These are phyloP conservation scores for Paramyrothecium sp. DNA, from an alignment of 2,329 filamentous ascomycete species.

Conservation along the genomic window DNA sequence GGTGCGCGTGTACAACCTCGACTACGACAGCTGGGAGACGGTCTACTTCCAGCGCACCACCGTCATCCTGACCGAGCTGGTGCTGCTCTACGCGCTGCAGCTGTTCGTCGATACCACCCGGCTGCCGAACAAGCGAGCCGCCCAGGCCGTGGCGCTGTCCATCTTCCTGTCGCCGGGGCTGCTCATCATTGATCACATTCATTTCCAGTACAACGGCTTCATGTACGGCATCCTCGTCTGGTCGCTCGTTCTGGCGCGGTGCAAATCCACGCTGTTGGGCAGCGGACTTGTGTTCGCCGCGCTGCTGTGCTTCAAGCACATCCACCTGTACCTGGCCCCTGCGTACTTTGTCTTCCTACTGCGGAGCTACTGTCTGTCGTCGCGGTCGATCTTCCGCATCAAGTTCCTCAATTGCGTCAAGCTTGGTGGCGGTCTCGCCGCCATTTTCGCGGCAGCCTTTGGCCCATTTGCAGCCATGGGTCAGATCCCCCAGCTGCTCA, in stretches of 20 bases:
- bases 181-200: constrained; percentile 96
- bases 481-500: constrained; percentile 81
- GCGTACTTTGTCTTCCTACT: constrained; percentile 94
- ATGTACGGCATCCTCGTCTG: constrained; percentile 88
- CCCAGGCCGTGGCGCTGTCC: constrained; percentile 84
- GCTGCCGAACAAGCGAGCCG: constrained; percentile 64
- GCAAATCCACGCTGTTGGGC: constrained; percentile 69
- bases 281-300: constrained; percentile 83
- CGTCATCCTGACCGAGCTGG: constrained; percentile 80
- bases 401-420: constrained; percentile 79
- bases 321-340: constrained; percentile 93
- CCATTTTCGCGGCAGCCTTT: constrained; percentile 77
- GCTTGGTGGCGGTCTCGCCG: constrained; percentile 69
- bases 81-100: constrained; percentile 80
- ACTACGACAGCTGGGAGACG: constrained; percentile 90
- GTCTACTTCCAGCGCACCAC: constrained; percentile 90
- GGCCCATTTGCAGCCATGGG: constrained; percentile 81
- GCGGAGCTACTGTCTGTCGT: constrained; percentile 82
- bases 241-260: constrained; percentile 80
- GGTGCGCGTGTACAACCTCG: constrained; percentile 76
- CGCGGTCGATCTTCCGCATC: constrained; percentile 72
- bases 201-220: constrained; percentile 98
- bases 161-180: constrained; percentile 89
- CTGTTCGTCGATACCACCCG: constrained; percentile 75
- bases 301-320: constrained; percentile 93